These are phyloP conservation scores for Hippophae gyantsensis DNA, from an alignment of 306 rosid species.

Conservation along the genomic window DNA sequence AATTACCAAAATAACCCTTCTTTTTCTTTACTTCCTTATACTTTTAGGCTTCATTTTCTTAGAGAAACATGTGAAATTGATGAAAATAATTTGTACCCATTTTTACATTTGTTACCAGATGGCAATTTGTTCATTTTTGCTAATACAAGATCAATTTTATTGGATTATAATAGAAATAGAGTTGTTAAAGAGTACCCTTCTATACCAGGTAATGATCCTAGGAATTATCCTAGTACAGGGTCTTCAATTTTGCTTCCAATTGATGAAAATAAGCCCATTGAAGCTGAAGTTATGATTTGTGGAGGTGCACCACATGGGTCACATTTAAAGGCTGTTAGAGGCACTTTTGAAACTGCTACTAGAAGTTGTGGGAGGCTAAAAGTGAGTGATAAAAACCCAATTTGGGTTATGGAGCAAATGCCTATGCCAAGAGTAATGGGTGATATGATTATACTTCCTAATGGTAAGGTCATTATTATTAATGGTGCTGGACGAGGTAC, in stretches of 20 bases:
- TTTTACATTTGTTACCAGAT: conserved; percentile 64
- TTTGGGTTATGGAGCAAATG: conserved; percentile 63
- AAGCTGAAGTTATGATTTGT: conserved; percentile 51
- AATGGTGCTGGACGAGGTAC: conserved; percentile 52
- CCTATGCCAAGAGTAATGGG: conserved; percentile 62
- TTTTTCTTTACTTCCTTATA: neutral
- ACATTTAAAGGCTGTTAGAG: conserved; percentile 9
- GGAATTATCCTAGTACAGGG: conserved; percentile 74
- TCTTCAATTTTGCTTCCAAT: conserved; percentile 74
- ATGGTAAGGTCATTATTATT: conserved; percentile 48
- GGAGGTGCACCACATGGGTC: conserved; percentile 60
- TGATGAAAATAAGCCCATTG: conserved; percentile 30
- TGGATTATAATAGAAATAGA: conserved; percentile 39
- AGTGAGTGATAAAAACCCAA: conserved; percentile 33
- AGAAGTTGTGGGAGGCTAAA: conserved; percentile 45
- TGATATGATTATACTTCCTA: conserved; percentile 63
- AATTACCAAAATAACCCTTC: neutral
- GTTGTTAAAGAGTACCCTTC: conserved; percentile 47
- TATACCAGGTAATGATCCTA: conserved; percentile 53
- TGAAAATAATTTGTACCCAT: conserved; percentile 78
- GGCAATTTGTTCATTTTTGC: conserved; percentile 83
- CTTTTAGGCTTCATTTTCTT: conserved; percentile 26
- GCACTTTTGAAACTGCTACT: conserved; percentile 28
- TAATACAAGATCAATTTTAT: conserved; percentile 42
- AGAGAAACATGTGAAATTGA: conserved; percentile 35